Base-by-base conservation (phyloP, 2,329 filamentous ascomycete species). In the Dissoconium aciculare region DNA sequence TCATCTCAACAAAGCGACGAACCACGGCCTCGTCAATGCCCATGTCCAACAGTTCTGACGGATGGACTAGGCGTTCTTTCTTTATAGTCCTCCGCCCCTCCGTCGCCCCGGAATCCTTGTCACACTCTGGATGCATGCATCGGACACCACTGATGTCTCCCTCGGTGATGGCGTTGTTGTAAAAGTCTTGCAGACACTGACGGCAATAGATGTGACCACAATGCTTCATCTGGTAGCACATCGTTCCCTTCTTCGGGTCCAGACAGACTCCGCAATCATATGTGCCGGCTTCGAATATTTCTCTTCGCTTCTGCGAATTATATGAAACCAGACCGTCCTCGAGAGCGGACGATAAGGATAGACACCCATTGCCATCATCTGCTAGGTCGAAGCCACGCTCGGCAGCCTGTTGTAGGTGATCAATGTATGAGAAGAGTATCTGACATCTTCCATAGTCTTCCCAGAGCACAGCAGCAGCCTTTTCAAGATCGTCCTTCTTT, bases 201-300 rank as follows among this genome's bases (percentile, higher is more conserved):
- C 77, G 60, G 54, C 89, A 98, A 50, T 95, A 98, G 21, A 95
- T 83, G 51, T 98, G 87, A 0, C 72, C 74, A 53, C 89, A 98
- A 35, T 77, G 73, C 27, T 78, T 57, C 66, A 95, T 75, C 25
- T 72, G 71, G 57, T 95, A 79, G 52, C 89, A 95, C 8, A 27
- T n/a, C 0, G 62, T 57, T 1, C 89, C 89, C 52, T 91, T 94
- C 55, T 93, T 93, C 1, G 84, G 84, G 53, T 95, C 87, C 27
- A 94, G 57, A 50, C 85, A 94, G 28, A 95, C 69, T 2, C 78
- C 81, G 42, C 87, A 95, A 31, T 85, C 74, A 49, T 89, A 94
- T 0, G 82, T 92, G 44, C 77, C 78, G 42, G 72, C 73, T 37
- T 89, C 76, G 50, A 94, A 95, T 0, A 74, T 72, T 13, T 71